phyloP scores from a whole-genome alignment of 805 yeast genomes.

The Teunomyces barrocoloradensis region DNA sequence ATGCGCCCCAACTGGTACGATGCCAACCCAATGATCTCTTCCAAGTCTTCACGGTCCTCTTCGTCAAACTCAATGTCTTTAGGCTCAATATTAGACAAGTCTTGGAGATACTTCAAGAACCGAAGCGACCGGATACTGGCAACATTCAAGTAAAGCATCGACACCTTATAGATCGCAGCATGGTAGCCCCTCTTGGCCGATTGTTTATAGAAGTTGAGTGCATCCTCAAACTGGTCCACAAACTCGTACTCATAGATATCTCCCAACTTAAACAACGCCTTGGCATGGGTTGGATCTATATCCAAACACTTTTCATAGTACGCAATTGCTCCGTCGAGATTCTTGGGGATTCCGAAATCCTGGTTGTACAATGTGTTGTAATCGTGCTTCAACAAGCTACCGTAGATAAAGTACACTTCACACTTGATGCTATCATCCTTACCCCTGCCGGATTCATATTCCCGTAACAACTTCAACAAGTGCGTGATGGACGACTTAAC shows the following conservation, averaged over 20 bases:
- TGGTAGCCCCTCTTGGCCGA: slow-evolving; percentile 44
- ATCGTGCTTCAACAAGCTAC: slow-evolving; percentile 37
- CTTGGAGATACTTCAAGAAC: slow-evolving; percentile 33
- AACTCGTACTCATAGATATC: slow-evolving; percentile 37
- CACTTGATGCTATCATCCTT: slow-evolving; percentile 16
- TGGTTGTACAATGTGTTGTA: slow-evolving; percentile 30
- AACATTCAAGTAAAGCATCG: slow-evolving; percentile 34
- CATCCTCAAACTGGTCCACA: slow-evolving; percentile 28
- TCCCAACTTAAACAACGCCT: slow-evolving; percentile 37
- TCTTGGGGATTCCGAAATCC: slow-evolving; percentile 32
- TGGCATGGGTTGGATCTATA: slow-evolving; percentile 29
- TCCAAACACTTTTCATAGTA: slow-evolving; percentile 33
- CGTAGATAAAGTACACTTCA: slow-evolving; percentile 38
- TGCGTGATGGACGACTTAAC: slow-evolving; percentile 39
- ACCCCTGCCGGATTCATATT: slow-evolving; percentile 23
- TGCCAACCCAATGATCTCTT: slow-evolving; percentile 41
- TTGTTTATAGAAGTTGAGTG: slow-evolving; percentile 32
- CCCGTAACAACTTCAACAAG: slow-evolving; percentile 34
- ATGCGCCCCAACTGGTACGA: slow-evolving; percentile 41
- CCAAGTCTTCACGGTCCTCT: slow-evolving; percentile 40
- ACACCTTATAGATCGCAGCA: slow-evolving; percentile 42
- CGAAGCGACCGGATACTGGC: slow-evolving; percentile 33
- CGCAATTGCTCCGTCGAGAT: slow-evolving; percentile 26
- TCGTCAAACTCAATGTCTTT: slow-evolving; percentile 33
- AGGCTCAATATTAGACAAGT: slow-evolving; percentile 38